phyloP scores from a whole-genome alignment of 257 asterid species.

The Paraleonurus japonicus region DNA sequence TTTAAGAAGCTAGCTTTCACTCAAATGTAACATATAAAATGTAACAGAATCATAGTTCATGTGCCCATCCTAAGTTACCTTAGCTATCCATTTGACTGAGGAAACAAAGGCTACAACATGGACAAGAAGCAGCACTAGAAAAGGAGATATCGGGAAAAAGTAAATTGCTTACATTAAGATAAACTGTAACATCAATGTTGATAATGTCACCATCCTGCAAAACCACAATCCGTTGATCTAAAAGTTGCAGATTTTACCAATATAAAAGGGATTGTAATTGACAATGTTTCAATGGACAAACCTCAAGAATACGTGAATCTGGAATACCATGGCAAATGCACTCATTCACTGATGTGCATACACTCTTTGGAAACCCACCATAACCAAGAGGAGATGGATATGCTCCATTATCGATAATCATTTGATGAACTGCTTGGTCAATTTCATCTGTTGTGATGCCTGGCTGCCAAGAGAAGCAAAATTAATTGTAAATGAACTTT shows the following conservation, averaged over 20 bases:
- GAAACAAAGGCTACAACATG: slow-evolving; percentile 8
- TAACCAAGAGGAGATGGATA: slow-evolving; percentile 99
- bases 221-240: slow-evolving; percentile 20
- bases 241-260: not conserved
- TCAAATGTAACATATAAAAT: not conserved
- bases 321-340: slow-evolving; percentile 99
- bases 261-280: not conserved
- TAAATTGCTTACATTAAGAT: slow-evolving; percentile 75
- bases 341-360: slow-evolving; percentile 97
- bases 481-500: slow-evolving; percentile 19
- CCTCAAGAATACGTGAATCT: slow-evolving; percentile 95
- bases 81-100: not conserved
- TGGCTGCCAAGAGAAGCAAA: slow-evolving; percentile 80
- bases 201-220: slow-evolving; percentile 96
- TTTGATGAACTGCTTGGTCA: slow-evolving; percentile 91
- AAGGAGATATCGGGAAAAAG: not conserved
- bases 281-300: slow-evolving; percentile 31
- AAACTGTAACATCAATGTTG: slow-evolving; percentile 95
- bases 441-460: slow-evolving; percentile 94
- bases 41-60: not conserved
- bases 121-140: slow-evolving; percentile 4
- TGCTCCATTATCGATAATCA: slow-evolving; percentile 90
- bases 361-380: slow-evolving; percentile 97
- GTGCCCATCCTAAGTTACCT: not conserved
- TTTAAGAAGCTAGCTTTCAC: not conserved